phyloP scores from a whole-genome alignment of 108 stramenopile species.

The Aurantiochytrium sp. region DNA sequence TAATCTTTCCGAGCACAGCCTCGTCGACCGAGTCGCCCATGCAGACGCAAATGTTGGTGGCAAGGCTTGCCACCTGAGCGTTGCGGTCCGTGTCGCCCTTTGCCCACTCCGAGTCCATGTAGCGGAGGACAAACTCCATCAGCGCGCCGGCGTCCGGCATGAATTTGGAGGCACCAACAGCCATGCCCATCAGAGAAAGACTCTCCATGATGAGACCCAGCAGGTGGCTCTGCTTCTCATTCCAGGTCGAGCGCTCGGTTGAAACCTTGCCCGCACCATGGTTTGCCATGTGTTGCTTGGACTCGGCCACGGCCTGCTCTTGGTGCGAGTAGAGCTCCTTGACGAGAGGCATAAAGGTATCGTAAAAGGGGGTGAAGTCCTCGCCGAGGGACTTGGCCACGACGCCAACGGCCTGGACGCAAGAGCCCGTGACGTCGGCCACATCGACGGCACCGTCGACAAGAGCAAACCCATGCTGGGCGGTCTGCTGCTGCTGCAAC shows the following conservation, averaged over 20 bases:
- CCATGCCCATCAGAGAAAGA: neutral
- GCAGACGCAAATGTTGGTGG: neutral
- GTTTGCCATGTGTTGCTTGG: neutral
- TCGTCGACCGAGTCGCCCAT: conserved; percentile 3
- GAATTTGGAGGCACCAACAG: neutral
- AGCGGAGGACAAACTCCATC: neutral
- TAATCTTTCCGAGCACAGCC: neutral
- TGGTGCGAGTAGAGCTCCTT: neutral
- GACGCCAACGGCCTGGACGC: neutral
- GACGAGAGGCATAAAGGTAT: neutral
- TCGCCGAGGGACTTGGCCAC: neutral
- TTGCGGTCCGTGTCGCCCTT: neutral
- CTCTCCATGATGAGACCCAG: neutral
- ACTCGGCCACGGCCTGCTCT: neutral
- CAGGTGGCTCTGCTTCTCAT: neutral
- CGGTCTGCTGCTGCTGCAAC: neutral
- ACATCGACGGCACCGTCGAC: neutral
- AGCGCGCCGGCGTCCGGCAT: neutral
- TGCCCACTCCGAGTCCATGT: conserved; percentile 9
- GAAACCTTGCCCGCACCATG: neutral
- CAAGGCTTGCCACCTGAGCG: neutral
- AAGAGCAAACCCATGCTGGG: neutral
- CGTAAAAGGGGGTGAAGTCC: neutral
- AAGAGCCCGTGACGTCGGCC: neutral
- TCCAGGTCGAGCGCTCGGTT: neutral